Conservation (phyloP, 2,329 filamentous ascomycete genomes). For the Grosmannia serpens region DNA sequence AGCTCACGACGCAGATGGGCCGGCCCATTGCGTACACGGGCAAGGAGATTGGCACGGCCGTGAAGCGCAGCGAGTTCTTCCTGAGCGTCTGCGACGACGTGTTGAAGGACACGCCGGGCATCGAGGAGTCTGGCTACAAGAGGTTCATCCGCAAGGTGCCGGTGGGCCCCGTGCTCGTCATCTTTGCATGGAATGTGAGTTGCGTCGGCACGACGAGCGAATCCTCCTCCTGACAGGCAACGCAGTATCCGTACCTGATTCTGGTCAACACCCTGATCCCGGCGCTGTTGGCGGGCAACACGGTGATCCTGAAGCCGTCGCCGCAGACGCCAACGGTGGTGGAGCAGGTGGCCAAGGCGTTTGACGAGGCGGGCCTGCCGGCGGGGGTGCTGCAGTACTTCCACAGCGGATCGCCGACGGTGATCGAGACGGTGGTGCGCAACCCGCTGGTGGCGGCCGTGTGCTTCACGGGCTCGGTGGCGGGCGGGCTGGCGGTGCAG, state of each 20-base stretch:
- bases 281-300: constrained; percentile 81
- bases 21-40: constrained; percentile 78
- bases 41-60: constrained; percentile 74
- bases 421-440: constrained; percentile 68
- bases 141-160: constrained; percentile 82
- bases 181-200: constrained; percentile 94
- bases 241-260: constrained; percentile 85
- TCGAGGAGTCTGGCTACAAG: constrained; percentile 78
- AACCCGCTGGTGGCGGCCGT: constrained; percentile 68
- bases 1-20: constrained; percentile 92
- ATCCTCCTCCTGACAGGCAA: neutral
- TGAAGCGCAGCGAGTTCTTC: constrained; percentile 76
- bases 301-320: constrained; percentile 87
- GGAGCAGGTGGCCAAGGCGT: constrained; percentile 69
- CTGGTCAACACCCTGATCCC: constrained; percentile 87
- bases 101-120: constrained; percentile 69
- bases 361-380: constrained; percentile 70
- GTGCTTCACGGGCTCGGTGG: constrained; percentile 90
- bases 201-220: neutral
- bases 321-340: constrained; percentile 89
- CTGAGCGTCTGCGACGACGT: constrained; percentile 71
- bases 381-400: constrained; percentile 81
- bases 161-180: constrained; percentile 74
- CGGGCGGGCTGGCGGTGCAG: constrained; percentile 76
- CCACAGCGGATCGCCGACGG: constrained; percentile 68